These are phyloP conservation scores for Phialophora tarda DNA, from an alignment of 2,329 filamentous ascomycete genomes.

Conservation along the genomic window DNA sequence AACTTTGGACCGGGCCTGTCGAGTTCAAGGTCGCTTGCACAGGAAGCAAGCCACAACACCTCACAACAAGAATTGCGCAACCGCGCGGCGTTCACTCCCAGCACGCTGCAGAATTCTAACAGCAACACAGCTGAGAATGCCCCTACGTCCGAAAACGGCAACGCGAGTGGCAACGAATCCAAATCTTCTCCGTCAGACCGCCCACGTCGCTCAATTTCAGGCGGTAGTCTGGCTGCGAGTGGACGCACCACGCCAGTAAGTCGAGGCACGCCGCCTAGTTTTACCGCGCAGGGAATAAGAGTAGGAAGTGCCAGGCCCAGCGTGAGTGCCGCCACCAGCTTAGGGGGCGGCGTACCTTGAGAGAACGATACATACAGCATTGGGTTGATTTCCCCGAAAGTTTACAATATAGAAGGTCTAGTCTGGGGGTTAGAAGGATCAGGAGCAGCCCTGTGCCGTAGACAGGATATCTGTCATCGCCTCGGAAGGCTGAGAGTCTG, in stretches of 20 bases:
- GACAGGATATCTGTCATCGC: too few species aligned
- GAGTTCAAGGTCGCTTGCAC: constrained; percentile 1
- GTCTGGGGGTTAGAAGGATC: neutral
- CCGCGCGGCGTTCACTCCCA: neutral
- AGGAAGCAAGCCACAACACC: neutral
- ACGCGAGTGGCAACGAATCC: constrained; percentile 2
- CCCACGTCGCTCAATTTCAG: neutral
- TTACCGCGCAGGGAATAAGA: constrained; percentile 35
- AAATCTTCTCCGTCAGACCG: neutral
- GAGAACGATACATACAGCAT: neutral
- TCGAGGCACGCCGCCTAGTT: constrained; percentile 19
- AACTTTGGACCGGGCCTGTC: constrained; percentile 3
- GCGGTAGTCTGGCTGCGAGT: constrained; percentile 5
- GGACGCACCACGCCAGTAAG: constrained; percentile 10
- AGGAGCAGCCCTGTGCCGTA: neutral
- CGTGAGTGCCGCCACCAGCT: constrained; percentile 19
- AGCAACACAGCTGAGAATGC: neutral
- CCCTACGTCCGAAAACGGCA: neutral
- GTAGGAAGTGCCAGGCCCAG: constrained; percentile 37
- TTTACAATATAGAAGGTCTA: neutral
- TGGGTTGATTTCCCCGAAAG: neutral
- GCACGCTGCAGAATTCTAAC: neutral
- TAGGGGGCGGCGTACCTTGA: neutral
- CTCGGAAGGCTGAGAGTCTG: too few species aligned
- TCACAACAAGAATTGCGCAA: constrained; percentile 7